Conservation (phyloP, 345 rosid genomes). For the Syzygium grande region DNA sequence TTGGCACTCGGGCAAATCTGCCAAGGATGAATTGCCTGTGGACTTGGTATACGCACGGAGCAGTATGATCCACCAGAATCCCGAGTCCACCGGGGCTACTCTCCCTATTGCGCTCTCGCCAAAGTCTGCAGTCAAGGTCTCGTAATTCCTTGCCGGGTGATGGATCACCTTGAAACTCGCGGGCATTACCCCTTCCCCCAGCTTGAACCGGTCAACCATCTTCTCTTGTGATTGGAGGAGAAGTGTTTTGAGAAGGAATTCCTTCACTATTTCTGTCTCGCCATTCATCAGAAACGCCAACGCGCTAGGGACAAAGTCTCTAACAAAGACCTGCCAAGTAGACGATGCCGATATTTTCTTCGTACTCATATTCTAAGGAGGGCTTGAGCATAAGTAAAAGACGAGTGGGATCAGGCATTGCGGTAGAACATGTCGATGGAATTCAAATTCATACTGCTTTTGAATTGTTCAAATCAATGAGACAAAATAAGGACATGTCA, state of each 20-base stretch:
- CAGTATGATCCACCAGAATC: conserved; percentile 89
- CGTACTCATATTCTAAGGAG: not conserved
- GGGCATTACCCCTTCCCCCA: conserved; percentile 86
- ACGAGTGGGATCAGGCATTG: not conserved
- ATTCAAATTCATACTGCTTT: not conserved
- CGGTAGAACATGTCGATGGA: not conserved
- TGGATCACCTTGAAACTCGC: conserved; percentile 85
- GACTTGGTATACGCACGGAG: conserved; percentile 79
- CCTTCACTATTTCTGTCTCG: conserved; percentile 71
- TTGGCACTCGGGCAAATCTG: conserved; percentile 74
- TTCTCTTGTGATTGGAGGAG: conserved; percentile 76
- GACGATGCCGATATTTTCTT: not conserved
- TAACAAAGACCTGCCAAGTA: conserved; percentile 52
- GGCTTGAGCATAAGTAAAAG: not conserved
- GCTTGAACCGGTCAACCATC: conserved; percentile 68
- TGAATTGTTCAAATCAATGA: not conserved
- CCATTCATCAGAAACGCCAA: conserved; percentile 85
- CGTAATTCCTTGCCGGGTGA: conserved; percentile 46
- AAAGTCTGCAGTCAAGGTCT: conserved; percentile 59
- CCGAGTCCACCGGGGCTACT: conserved; percentile 90
- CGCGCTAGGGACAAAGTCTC: conserved; percentile 88
- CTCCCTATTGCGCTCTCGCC: conserved; percentile 93
- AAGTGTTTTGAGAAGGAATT: conserved; percentile 61
- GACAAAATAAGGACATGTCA: not conserved
- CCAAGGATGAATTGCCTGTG: conserved; percentile 58